Evolutionary conservation across 306 rosid genomes (phyloP).

Genomic region (Corylus avellana): DNA sequence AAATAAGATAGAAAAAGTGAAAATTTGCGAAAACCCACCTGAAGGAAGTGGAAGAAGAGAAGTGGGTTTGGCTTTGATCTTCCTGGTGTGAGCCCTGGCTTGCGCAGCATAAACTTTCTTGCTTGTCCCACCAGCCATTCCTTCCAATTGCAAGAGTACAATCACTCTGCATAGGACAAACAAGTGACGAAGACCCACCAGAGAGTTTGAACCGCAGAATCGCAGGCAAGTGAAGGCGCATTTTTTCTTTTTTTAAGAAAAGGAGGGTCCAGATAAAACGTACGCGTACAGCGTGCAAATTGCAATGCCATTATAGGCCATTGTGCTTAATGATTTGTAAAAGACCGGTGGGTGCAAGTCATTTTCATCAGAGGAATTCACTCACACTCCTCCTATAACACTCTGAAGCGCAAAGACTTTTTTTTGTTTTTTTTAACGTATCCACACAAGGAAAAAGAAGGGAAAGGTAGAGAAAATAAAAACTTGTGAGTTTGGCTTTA

Average conservation of each 20-base stretch:
- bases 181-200: slow-evolving; percentile 1
- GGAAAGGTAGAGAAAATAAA: too few species aligned
- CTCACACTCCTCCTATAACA: too few species aligned
- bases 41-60: slow-evolving; percentile 14
- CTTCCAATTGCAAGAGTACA: not conserved
- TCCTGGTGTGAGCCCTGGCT: not conserved
- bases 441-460: too few species aligned
- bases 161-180: not conserved
- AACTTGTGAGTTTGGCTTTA: too few species aligned
- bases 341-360: not conserved
- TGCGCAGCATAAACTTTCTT: not conserved
- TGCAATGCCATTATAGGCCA: not conserved
- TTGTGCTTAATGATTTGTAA: not conserved
- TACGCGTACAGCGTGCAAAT: not conserved
- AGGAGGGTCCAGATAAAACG: too few species aligned
- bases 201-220: not conserved
- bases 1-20: not conserved
- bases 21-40: slow-evolving; percentile 18
- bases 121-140: slow-evolving; percentile 1
- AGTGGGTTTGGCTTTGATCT: not conserved
- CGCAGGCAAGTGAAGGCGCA: not conserved
- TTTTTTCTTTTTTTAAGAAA: too few species aligned
- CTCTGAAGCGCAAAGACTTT: too few species aligned
- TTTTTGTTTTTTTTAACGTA: too few species aligned
- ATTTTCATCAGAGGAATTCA: not conserved